Evolutionary conservation across 768 basidiomycete species (phyloP).

Genomic region (Rhodotorula babjevae): DNA sequence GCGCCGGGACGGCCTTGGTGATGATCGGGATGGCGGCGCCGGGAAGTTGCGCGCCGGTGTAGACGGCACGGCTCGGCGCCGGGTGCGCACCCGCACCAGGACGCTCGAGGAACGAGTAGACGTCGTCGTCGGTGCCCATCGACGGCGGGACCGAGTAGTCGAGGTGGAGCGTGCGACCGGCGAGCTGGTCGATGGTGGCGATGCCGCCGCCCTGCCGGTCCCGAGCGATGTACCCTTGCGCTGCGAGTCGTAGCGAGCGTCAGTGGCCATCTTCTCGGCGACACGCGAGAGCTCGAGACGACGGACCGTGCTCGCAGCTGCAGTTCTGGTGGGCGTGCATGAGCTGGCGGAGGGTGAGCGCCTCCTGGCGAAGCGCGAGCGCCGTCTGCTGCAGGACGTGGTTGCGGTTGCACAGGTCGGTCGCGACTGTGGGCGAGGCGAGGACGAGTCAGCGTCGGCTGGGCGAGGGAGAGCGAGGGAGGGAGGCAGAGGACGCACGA

Average conservation of each 20-base stretch:
- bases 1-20: neutral
- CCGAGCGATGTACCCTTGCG: conserved; percentile 33
- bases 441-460: no score
- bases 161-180: conserved; percentile 30
- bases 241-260: neutral
- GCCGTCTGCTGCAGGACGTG: conserved; percentile 28
- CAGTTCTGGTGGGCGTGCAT: conserved; percentile 30
- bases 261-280: neutral
- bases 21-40: neutral
- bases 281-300: neutral
- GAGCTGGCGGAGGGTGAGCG: conserved; percentile 25
- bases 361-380: conserved; percentile 28
- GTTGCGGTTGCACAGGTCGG: conserved; percentile 30
- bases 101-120: conserved; percentile 27
- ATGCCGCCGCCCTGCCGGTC: conserved; percentile 32
- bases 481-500: conserved; percentile 4
- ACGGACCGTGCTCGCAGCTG: conserved; percentile 30
- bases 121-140: conserved; percentile 34
- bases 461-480: no score
- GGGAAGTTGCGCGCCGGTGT: neutral
- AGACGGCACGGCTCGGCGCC: neutral
- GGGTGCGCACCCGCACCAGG: neutral
- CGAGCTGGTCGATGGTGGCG: conserved; percentile 31
- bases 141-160: conserved; percentile 29
- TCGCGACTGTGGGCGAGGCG: conserved; percentile 5